These are phyloP conservation scores for Cordyceps militaris DNA, from an alignment of 2,329 filamentous ascomycete species.

Conservation along the genomic window DNA sequence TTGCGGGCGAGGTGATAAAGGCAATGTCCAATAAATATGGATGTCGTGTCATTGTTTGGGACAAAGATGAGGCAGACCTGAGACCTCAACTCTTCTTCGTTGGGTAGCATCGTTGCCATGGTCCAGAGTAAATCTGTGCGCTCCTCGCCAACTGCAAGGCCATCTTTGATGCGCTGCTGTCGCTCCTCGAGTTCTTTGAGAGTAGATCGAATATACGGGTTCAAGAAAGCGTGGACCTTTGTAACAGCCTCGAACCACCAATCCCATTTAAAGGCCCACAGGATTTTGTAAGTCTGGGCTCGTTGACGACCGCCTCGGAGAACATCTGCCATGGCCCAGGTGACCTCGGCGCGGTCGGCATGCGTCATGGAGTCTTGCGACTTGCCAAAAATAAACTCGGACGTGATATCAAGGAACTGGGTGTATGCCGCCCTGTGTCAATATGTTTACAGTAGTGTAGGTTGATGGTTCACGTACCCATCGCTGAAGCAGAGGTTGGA, in stretches of 20 bases:
- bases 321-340: conserved; percentile 17
- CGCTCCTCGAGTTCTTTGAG: conserved; percentile 15
- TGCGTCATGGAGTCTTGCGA: conserved; percentile 14
- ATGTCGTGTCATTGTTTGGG: conserved; percentile 17
- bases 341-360: conserved; percentile 15
- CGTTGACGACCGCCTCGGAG: conserved; percentile 15
- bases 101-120: conserved; percentile 15
- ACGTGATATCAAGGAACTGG: conserved; percentile 17
- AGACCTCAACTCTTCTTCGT: conserved; percentile 8
- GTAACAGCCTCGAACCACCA: conserved; percentile 17
- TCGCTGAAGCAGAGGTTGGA: conserved; percentile 15
- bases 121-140: conserved; percentile 15
- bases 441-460: background rate
- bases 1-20: conserved; percentile 14
- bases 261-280: conserved; percentile 18
- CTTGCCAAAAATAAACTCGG: conserved; percentile 17
- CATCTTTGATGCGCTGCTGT: conserved; percentile 14
- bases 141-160: conserved; percentile 14
- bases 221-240: conserved; percentile 16
- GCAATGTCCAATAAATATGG: conserved; percentile 16
- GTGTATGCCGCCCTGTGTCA: background rate
- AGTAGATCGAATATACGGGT: conserved; percentile 15
- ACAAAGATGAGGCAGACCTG: conserved; percentile 17
- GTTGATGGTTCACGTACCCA: conserved; percentile 13
- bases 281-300: conserved; percentile 15